Conservation (phyloP, 2,329 filamentous ascomycete genomes). For the Leptographium radiaticola region DNA sequence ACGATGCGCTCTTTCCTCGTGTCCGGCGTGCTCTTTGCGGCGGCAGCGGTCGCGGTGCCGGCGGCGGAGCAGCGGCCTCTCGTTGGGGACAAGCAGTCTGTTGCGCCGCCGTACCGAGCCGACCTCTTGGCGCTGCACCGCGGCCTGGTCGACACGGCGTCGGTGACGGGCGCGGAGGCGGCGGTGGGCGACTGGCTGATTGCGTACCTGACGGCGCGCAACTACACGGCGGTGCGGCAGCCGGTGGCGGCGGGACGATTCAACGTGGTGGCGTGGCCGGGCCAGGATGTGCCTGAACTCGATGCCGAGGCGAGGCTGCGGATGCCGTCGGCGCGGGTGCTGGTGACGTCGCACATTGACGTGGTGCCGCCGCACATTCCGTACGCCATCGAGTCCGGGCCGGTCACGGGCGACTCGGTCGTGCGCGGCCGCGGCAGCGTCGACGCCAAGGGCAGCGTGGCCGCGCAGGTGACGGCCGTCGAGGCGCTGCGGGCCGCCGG, state of each 20-base stretch:
- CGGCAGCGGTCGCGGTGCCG: no score
- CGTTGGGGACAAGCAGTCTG: neutral
- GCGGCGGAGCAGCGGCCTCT: no score
- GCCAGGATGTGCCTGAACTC: no score
- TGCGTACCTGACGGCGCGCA: conserved; percentile 42
- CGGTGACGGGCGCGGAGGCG: conserved; percentile 56
- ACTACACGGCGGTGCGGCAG: conserved; percentile 32
- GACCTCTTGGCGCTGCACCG: conserved; percentile 60
- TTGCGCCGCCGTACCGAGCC: conserved; percentile 24
- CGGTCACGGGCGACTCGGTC: conserved; percentile 28
- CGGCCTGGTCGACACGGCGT: conserved; percentile 60
- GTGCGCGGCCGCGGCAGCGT: conserved; percentile 65
- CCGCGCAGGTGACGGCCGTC: conserved; percentile 60
- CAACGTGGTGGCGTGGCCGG: conserved; percentile 62
- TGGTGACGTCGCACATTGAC: conserved; percentile 77
- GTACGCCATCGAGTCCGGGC: conserved; percentile 39
- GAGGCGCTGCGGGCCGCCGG: conserved; percentile 33
- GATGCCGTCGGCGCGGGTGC: conserved; percentile 31
- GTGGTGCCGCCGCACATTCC: conserved; percentile 60
- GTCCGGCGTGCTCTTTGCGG: no score
- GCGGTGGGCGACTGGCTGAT: conserved; percentile 56
- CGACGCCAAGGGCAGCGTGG: conserved; percentile 57
- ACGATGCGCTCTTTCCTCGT: no score
- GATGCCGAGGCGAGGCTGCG: no score
- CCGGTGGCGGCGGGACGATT: conserved; percentile 36